phyloP scores from a whole-genome alignment of 805 yeast genomes.

The Hanseniaspora mollemarum region DNA sequence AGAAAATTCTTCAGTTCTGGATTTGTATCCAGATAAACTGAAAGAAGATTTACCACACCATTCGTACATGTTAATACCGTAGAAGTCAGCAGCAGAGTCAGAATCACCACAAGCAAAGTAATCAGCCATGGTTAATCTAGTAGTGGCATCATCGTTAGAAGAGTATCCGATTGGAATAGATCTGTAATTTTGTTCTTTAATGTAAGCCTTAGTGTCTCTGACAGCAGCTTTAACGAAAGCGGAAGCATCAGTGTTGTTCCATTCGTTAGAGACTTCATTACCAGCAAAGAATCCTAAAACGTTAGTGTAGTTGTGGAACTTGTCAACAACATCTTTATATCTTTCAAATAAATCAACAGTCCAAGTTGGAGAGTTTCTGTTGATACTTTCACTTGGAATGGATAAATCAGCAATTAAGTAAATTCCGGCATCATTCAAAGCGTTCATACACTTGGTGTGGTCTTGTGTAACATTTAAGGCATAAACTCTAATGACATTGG shows the following conservation, averaged over 20 bases:
- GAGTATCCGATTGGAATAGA: slow-evolving; percentile 71
- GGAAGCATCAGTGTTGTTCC: slow-evolving; percentile 58
- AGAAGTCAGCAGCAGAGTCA: slow-evolving; percentile 61
- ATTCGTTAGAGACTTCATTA: slow-evolving; percentile 67
- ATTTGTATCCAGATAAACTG: slow-evolving; percentile 51
- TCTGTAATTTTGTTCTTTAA: slow-evolving; percentile 50
- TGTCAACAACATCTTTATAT: slow-evolving; percentile 59
- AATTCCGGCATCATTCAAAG: slow-evolving; percentile 62
- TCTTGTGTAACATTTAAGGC: slow-evolving; percentile 55
- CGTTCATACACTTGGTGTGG: slow-evolving; percentile 57
- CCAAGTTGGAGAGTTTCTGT: slow-evolving; percentile 57
- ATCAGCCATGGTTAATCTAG: slow-evolving; percentile 58
- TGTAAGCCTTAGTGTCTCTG: slow-evolving; percentile 64
- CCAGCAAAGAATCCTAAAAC: slow-evolving; percentile 77
- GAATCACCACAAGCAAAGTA: slow-evolving; percentile 65
- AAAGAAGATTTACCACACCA: slow-evolving; percentile 68
- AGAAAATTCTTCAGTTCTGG: slow-evolving; percentile 51
- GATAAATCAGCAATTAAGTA: slow-evolving; percentile 72
- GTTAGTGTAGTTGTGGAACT: slow-evolving; percentile 57
- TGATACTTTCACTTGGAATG: slow-evolving; percentile 51
- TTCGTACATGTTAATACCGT: slow-evolving; percentile 81
- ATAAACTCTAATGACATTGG: slow-evolving; percentile 67
- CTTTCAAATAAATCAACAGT: slow-evolving; percentile 48
- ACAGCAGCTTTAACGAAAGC: slow-evolving; percentile 76
- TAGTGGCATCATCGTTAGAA: slow-evolving; percentile 59